Evolutionary conservation across 1,284 basidiomycete species (phyloP).

Genomic region (Malassezia nana): DNA sequence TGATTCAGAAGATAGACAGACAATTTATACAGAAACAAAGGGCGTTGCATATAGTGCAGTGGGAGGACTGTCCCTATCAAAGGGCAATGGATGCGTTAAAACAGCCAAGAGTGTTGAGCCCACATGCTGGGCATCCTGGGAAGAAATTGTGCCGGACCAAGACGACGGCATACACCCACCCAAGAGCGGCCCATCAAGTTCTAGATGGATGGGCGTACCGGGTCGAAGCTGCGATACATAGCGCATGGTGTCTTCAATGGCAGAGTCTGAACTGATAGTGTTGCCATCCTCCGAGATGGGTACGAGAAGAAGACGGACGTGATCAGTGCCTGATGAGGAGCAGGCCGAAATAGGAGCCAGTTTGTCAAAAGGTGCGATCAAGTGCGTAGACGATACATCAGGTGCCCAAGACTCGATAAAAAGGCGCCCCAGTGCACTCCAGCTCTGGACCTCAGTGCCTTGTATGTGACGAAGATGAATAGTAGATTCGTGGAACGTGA

Average conservation of each 20-base stretch:
- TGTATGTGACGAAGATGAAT: slow-evolving; percentile 93
- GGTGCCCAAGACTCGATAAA: slow-evolving; percentile 97
- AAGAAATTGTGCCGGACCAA: background rate
- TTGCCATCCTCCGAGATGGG: slow-evolving; percentile 50
- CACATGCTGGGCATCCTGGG: background rate
- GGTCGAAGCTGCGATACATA: background rate
- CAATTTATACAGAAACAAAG: background rate
- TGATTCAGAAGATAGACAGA: background rate
- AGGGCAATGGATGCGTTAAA: background rate
- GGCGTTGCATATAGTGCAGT: background rate
- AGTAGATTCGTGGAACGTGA: slow-evolving; percentile 97
- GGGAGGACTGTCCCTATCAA: background rate
- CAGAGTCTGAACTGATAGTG: background rate
- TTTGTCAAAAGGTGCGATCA: slow-evolving; percentile 93
- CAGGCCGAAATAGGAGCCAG: slow-evolving; percentile 77
- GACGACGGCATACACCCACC: background rate
- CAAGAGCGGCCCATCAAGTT: background rate
- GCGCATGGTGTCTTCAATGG: background rate
- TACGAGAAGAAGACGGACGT: slow-evolving; percentile 85
- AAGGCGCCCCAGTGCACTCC: slow-evolving; percentile 73
- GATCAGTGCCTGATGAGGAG: slow-evolving; percentile 89
- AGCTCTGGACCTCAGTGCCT: slow-evolving; percentile 76
- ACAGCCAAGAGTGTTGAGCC: background rate
- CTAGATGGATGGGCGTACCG: background rate
- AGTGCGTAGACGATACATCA: slow-evolving; percentile 94